Evolutionary conservation across 352 stramenopile species (phyloP), one percentile per base, ranked within the genome.

Genomic region (Blastocystis sp.): DNA sequence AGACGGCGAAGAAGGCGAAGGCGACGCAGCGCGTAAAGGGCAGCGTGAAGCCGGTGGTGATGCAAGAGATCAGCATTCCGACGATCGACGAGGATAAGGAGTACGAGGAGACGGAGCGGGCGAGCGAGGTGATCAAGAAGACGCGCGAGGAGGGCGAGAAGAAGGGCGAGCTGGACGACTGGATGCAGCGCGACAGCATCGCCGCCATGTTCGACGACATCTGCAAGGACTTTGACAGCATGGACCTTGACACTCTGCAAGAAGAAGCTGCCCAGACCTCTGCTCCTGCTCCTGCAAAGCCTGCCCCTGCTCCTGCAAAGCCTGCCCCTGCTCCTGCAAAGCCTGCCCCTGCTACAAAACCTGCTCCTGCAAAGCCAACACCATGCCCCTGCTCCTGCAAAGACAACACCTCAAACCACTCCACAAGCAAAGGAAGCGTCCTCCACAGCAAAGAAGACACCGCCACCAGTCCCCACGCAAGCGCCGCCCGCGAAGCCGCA

Each of bases 31-130:
- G 34, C 1, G 7, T 28, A n/a, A n/a, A n/a, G n/a, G n/a, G n/a
- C n/a, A 52, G 56, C 45, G 74, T 84, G 40, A 84, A 84, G 28
- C 74, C 74, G 11, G 53, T 84, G 59, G 1, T 48, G 60, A 84
- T 84, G 74, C 74, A 69, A 7, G 74, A 84, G n/a, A 69, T 84
- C 34, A 48, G 53, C 10, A 67, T 45, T 52, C 38, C 74, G 0
- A 84, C 74, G 17, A 84, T 84, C 38, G 52, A 84, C 9, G 74
- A 84, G 28, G 74, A 84, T 19, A 28, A 19, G 28, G 74, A 84
- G 28, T 43, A 64, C 60, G 19, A 38, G 7, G 21, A 52, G 38
- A 43, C 43, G 1, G 56, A 66, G 74, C 53, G 60, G 4, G 17
- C 7, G 0, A 84, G 53, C 60, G 71, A 65, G 28, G 71, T 81